These are phyloP conservation scores for Eimeria necatrix DNA, from an alignment of 169 alveolate species.

Conservation along the genomic window DNA sequence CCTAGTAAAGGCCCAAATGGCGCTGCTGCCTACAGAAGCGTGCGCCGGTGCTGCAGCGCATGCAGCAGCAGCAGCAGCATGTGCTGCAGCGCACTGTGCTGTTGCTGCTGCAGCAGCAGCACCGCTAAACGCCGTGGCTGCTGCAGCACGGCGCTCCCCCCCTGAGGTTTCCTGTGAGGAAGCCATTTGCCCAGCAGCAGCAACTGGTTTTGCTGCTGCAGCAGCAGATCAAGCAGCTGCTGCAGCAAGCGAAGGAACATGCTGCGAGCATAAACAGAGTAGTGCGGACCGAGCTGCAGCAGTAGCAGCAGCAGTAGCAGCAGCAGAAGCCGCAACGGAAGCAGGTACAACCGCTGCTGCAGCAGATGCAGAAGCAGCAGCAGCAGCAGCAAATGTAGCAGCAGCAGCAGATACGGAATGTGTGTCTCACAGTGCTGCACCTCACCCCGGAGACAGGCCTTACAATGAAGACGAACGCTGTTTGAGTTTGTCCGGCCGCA, in stretches of 20 bases:
- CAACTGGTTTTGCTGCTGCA: background rate
- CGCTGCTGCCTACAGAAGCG: background rate
- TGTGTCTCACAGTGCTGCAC: too few species aligned
- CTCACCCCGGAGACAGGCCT: background rate
- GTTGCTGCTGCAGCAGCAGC: constrained; percentile 14
- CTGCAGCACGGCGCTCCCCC: background rate
- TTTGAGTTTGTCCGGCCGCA: background rate
- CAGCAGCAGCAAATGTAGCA: background rate
- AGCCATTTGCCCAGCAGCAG: background rate
- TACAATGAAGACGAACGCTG: background rate
- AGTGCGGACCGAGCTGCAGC: background rate
- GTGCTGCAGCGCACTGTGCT: background rate
- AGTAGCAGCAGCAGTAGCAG: background rate
- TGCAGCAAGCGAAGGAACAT: too few species aligned
- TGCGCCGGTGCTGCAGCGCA: background rate
- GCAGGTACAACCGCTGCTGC: too few species aligned
- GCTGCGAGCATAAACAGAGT: too few species aligned
- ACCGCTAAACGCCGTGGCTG: background rate
- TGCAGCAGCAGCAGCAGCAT: background rate
- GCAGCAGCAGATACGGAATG: background rate
- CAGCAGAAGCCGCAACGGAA: constrained; percentile 11
- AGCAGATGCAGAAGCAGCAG: background rate
- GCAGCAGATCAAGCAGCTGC: too few species aligned
- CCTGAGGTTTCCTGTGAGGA: too few species aligned
- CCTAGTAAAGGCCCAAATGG: background rate